Evolutionary conservation across 768 basidiomycete species (phyloP).

Genomic region (Hypsizygus marmoreus): DNA sequence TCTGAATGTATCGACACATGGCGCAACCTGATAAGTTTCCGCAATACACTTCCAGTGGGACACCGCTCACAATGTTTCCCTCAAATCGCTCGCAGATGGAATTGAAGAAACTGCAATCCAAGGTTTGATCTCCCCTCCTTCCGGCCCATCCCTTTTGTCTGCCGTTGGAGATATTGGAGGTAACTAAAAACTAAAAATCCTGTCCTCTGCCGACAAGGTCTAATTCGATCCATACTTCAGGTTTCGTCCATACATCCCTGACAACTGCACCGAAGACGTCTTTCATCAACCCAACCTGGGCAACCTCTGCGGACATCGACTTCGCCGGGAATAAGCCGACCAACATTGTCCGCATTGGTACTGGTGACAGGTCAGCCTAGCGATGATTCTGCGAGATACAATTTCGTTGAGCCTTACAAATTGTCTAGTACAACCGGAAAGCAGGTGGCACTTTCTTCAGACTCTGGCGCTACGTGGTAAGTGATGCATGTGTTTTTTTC

Average conservation of each 20-base stretch:
- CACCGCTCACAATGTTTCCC: slow-evolving; percentile 54
- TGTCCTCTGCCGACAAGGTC: background rate
- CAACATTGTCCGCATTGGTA: slow-evolving; percentile 56
- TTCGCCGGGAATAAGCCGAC: slow-evolving; percentile 54
- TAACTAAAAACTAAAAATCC: too few species aligned
- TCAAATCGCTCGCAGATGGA: slow-evolving; percentile 63
- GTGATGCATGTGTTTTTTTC: background rate
- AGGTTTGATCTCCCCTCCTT: slow-evolving; percentile 60
- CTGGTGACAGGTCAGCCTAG: slow-evolving; percentile 41
- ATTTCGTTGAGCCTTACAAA: background rate
- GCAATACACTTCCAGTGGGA: slow-evolving; percentile 49
- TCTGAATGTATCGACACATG: too few species aligned
- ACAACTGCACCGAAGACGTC: slow-evolving; percentile 38
- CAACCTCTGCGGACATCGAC: slow-evolving; percentile 50
- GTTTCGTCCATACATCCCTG: slow-evolving; percentile 50
- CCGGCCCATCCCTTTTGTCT: slow-evolving; percentile 58
- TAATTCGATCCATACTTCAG: slow-evolving; percentile 22
- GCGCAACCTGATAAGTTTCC: slow-evolving; percentile 4
- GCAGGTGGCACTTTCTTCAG: slow-evolving; percentile 58
- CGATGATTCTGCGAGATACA: background rate
- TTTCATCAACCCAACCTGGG: slow-evolving; percentile 49
- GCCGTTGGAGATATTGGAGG: slow-evolving; percentile 57
- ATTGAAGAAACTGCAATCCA: slow-evolving; percentile 65
- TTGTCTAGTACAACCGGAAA: slow-evolving; percentile 40
- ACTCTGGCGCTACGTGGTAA: slow-evolving; percentile 56